Percentiles rank a stretch among this genome's conserved stretches.
Evolutionary conservation across 2,329 filamentous ascomycete species (phyloP).

Genomic region (Stachybotrys echinatus): DNA sequence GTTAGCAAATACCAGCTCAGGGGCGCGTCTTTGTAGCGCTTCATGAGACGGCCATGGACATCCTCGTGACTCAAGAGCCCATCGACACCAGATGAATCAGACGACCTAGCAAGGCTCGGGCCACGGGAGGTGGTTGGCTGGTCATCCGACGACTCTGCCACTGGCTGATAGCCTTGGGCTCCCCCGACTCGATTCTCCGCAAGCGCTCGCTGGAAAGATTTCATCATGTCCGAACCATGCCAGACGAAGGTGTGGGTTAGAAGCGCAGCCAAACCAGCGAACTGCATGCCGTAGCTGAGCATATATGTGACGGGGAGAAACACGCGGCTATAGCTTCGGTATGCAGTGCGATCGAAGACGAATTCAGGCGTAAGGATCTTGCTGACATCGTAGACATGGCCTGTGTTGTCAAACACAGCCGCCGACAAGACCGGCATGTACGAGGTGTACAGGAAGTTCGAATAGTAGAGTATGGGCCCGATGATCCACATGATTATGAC

Average conservation of each 20-base stretch:
- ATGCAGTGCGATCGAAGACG: slow-evolving; percentile 70
- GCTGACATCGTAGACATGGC: slow-evolving; percentile 73
- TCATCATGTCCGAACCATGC: slow-evolving; percentile 79
- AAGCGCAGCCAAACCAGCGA: slow-evolving; percentile 73
- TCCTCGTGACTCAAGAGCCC: slow-evolving; percentile 67
- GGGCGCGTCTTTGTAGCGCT: slow-evolving; percentile 74
- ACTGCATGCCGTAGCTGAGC: slow-evolving; percentile 80
- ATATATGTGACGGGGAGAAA: slow-evolving; percentile 86
- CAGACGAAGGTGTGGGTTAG: slow-evolving; percentile 78
- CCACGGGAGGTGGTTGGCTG: slow-evolving; percentile 4
- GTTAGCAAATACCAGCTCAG: slow-evolving; percentile 76
- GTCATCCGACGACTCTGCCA: slow-evolving; percentile 26
- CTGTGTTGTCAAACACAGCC: slow-evolving; percentile 80
- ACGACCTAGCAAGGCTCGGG: background rate
- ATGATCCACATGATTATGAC: slow-evolving; percentile 81
- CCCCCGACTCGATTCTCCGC: slow-evolving; percentile 52
- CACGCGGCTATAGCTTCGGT: slow-evolving; percentile 75
- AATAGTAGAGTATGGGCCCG: slow-evolving; percentile 75
- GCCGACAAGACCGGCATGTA: slow-evolving; percentile 85
- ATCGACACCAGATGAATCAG: slow-evolving; percentile 32
- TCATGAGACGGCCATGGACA: slow-evolving; percentile 81
- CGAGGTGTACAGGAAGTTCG: slow-evolving; percentile 72
- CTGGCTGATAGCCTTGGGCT: slow-evolving; percentile 48
- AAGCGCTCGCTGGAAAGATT: slow-evolving; percentile 66
- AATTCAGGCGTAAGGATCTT: slow-evolving; percentile 75